These are phyloP conservation scores for Kwoniella shandongensis DNA, from an alignment of 768 basidiomycete genomes.

Conservation along the genomic window DNA sequence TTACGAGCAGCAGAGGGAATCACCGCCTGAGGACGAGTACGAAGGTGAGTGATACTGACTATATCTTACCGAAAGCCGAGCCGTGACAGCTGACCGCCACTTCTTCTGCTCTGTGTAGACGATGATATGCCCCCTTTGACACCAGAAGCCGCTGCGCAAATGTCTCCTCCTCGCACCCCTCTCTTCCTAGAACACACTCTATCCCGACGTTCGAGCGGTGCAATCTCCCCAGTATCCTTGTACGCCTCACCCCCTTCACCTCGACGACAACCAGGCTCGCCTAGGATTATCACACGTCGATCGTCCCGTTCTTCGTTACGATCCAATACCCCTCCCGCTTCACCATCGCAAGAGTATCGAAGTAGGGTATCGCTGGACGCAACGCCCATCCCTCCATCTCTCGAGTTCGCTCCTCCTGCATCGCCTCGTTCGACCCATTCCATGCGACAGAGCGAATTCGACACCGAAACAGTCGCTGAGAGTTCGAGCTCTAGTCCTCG, in stretches of 20 bases:
- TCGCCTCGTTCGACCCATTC: not conserved
- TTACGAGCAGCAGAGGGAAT: not conserved
- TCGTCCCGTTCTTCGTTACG: conserved; percentile 3
- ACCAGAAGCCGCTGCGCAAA: too few species aligned
- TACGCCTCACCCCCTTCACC: too few species aligned
- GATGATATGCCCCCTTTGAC: too few species aligned
- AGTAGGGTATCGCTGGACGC: conserved; percentile 18
- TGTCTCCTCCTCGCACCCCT: too few species aligned
- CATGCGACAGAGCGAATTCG: not conserved
- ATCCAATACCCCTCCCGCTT: conserved; percentile 1
- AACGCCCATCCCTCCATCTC: conserved; percentile 3
- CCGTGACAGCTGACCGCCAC: too few species aligned
- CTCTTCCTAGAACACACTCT: too few species aligned
- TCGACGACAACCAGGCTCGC: not conserved
- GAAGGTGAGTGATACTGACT: not conserved
- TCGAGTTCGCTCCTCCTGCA: not conserved
- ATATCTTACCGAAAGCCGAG: too few species aligned
- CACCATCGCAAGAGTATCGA: conserved; percentile 2
- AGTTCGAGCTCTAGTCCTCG: not conserved
- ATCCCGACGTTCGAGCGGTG: too few species aligned
- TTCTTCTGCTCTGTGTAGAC: too few species aligned
- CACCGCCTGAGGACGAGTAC: not conserved
- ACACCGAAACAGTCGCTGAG: too few species aligned
- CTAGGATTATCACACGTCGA: not conserved
- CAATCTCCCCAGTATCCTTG: too few species aligned